Base-by-base conservation (phyloP, 2,329 filamentous ascomycete species). In the Arthrinium puccinioides region DNA sequence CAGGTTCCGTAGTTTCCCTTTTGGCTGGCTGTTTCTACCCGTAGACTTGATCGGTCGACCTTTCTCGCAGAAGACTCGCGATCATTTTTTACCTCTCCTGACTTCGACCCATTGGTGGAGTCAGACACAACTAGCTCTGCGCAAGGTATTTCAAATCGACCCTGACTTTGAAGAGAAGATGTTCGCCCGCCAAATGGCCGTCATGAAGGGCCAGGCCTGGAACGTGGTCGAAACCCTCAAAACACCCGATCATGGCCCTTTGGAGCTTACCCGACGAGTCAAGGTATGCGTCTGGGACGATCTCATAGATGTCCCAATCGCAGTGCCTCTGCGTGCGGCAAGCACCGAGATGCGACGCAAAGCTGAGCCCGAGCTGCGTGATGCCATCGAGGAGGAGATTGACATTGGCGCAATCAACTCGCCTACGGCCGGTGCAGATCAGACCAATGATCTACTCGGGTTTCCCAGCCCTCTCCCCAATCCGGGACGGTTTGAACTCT, bases 201-300 rank as follows among this genome's bases (percentile, higher is more conserved):
- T 98, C 41, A 95, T 98, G 87, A 98, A 98, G 63, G 92, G 92
- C 9, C 92, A 98, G 57, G 92, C 92, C 1, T 98, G 92, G 88
- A 98, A 98, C 56, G 92, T 98, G 0, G 92, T 98, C 5, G 92
- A 98, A 65, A 96, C 92, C 1, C 72, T 98, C 43, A 98, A 98
- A 60, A 85, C 85, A 14, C 71, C 79, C 1, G 92, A 97, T 54
- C 90, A 97, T 55, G 92, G 92, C 0, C 92, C 92, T 0, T 69
- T 98, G 14, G 92, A 97, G 62, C 75, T 98, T 37, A 97, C 92
- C 5, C 76, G 92, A 45, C 76, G 92, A 48, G 84, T 87, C 33
- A 81, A 90, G 51, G 90, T 98, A 14, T 95, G 88, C 52, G 90
- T 98, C 10, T 98, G 92, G 92, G 92, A 98, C 54, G 92, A 98